These are phyloP conservation scores for Vitis hybrid DNA, from an alignment of 177 flowering plant species.

Conservation along the genomic window DNA sequence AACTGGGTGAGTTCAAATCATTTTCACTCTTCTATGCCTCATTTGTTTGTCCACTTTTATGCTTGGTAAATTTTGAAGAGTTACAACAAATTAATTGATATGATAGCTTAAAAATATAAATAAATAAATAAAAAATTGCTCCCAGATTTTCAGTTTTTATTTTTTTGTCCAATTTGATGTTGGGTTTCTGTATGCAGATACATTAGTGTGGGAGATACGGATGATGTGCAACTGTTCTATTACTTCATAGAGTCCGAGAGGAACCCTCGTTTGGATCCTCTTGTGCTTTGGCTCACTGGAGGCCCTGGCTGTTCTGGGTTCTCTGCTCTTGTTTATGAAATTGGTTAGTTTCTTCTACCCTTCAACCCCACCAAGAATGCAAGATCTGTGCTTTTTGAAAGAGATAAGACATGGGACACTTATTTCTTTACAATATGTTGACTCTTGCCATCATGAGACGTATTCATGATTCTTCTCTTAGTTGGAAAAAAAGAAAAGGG, in stretches of 20 bases:
- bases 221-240: no score
- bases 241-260: not conserved
- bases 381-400: not conserved
- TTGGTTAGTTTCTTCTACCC: slow-evolving; percentile 7
- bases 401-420: no score
- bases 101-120: no score
- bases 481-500: no score
- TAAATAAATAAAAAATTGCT: no score
- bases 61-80: no score
- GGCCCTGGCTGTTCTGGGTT: slow-evolving; percentile 34
- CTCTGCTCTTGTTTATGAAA: slow-evolving; percentile 19
- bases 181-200: no score
- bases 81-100: no score
- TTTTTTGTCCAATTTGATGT: slow-evolving; percentile 14
- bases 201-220: no score
- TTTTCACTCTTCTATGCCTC: not conserved
- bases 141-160: slow-evolving; percentile 1
- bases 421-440: not conserved
- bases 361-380: no score
- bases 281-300: slow-evolving; percentile 33
- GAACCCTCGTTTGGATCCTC: slow-evolving; percentile 24
- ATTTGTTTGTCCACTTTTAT: not conserved
- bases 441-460: no score
- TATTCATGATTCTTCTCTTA: no score
- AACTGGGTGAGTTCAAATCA: slow-evolving; percentile 9